These are phyloP conservation scores for Grifola frondosa DNA, from an alignment of 1,284 basidiomycete genomes.

Conservation along the genomic window DNA sequence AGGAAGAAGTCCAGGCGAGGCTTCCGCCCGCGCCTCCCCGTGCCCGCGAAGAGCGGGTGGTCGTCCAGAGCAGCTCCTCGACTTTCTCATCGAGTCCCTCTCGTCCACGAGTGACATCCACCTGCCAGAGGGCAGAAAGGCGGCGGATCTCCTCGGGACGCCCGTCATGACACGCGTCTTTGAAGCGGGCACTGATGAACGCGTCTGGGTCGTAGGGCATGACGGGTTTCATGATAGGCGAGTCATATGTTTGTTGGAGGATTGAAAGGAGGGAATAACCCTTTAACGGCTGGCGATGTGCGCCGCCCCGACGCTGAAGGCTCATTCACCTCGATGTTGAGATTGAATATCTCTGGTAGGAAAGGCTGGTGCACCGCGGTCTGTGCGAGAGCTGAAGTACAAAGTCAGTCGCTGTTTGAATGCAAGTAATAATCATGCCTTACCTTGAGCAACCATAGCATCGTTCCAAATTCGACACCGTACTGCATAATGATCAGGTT, in stretches of 20 bases:
- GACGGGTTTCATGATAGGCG: constrained; percentile 48
- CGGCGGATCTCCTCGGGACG: constrained; percentile 46
- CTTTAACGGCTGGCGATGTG: constrained; percentile 21
- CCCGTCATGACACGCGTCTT: constrained; percentile 36
- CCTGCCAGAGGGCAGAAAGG: constrained; percentile 49
- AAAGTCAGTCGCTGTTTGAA: background rate
- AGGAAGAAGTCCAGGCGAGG: constrained; percentile 70
- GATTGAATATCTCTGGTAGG: constrained; percentile 36
- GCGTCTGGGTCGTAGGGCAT: constrained; percentile 52
- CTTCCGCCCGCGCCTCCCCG: constrained; percentile 47
- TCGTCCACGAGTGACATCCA: constrained; percentile 38
- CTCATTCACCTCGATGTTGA: constrained; percentile 10
- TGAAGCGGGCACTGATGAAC: constrained; percentile 37
- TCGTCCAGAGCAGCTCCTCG: constrained; percentile 54
- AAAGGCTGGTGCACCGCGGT: constrained; percentile 46
- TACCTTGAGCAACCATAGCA: constrained; percentile 54
- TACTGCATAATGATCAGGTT: constrained; percentile 36
- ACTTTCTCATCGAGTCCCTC: constrained; percentile 43
- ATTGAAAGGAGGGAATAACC: constrained; percentile 48
- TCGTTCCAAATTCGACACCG: constrained; percentile 61
- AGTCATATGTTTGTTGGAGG: constrained; percentile 53
- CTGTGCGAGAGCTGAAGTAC: constrained; percentile 48
- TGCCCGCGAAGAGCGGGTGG: constrained; percentile 54
- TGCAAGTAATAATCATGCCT: constrained; percentile 1
- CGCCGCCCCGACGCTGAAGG: constrained; percentile 3